Conservation (phyloP, 1,139 yeast species). For the Geotrichum aggregatum region DNA sequence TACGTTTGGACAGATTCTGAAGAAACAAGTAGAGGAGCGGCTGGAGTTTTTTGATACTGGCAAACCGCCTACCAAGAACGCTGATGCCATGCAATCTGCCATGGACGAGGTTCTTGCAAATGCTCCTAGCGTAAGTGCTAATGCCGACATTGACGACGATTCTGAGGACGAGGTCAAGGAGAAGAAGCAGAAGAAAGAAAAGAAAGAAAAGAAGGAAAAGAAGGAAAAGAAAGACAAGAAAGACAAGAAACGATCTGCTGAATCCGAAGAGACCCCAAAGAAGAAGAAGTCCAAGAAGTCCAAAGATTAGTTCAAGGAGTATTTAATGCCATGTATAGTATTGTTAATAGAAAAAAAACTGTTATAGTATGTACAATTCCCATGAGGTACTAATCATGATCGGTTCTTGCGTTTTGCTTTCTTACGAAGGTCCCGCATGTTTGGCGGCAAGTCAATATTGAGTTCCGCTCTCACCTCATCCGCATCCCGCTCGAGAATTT, state of each 20-base stretch:
- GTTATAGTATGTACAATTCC: neutral
- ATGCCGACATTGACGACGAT: slow-evolving; percentile 44
- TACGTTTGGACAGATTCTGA: slow-evolving; percentile 84
- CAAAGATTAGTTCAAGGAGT: neutral
- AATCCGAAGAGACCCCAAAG: slow-evolving; percentile 20
- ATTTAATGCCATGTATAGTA: slow-evolving; percentile 18
- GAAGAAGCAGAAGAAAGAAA: slow-evolving; percentile 28
- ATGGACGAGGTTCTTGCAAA: slow-evolving; percentile 54
- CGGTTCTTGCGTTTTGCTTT: too few relatives aligned
- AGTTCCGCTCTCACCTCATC: slow-evolving; percentile 64
- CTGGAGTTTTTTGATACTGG: slow-evolving; percentile 94
- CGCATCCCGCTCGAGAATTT: slow-evolving; percentile 66
- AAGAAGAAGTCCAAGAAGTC: slow-evolving; percentile 8
- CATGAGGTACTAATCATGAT: too few relatives aligned
- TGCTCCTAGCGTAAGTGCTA: slow-evolving; percentile 43
- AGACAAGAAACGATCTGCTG: slow-evolving; percentile 47
- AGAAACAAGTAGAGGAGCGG: slow-evolving; percentile 97
- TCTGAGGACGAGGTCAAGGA: slow-evolving; percentile 31
- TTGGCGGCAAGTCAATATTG: slow-evolving; percentile 74
- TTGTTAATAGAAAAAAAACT: slow-evolving; percentile 6
- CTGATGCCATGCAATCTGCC: slow-evolving; percentile 91
- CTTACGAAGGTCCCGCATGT: slow-evolving; percentile 64
- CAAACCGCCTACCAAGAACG: slow-evolving; percentile 91
- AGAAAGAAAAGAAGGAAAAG: slow-evolving; percentile 27
- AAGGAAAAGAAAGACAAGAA: slow-evolving; percentile 41